Evolutionary conservation across 306 rosid species (phyloP), one percentile per base, ranked within the genome.

Genomic region (Astragalus membranaceus): DNA sequence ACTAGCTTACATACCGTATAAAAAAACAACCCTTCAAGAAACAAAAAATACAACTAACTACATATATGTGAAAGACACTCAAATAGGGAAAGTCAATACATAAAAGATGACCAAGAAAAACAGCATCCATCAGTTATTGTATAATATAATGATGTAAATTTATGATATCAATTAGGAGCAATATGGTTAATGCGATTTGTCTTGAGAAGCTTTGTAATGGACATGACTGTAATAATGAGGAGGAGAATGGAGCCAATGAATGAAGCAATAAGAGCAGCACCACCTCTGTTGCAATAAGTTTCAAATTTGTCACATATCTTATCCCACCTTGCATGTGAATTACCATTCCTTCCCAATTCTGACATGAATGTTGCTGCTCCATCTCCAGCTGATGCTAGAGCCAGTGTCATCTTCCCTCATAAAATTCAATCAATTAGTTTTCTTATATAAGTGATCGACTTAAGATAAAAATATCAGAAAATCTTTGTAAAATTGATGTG

Each of bases 301-400:
- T 59, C 75, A 35, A 94, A 85, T 72, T 88, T 84, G 86, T 94
- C 97, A 52, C 97, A 94, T 4, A 91, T 94, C 74, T 94, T 91
- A 80, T 84, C 70, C 98, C 98, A 94, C 70, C 79, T 79, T 13
- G 98, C 98, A 70, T 94, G 96, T 4, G 89, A 84, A 15, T 94
- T 90, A 1, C 98, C 97, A 2, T 90, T 83, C 78, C 74, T 94
- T 42, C 96, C 98, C 33, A 94, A 77, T 56, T 71, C 82, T 11
- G 98, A 85, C 88, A 94, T 88, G 89, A 94, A 94, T 49, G 88
- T 70, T 4, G 98, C 98, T 35, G 89, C 98, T 5, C 98, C 97
- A 53, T 81, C 92, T 5, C 85, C 97, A 1, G 89, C 88, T 5
- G 98, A 80, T 7, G 79, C 91, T 33, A 90, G 26, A 49, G 75